These are phyloP conservation scores for Auriscalpium microsporum DNA, from an alignment of 768 basidiomycete genomes.

Conservation along the genomic window DNA sequence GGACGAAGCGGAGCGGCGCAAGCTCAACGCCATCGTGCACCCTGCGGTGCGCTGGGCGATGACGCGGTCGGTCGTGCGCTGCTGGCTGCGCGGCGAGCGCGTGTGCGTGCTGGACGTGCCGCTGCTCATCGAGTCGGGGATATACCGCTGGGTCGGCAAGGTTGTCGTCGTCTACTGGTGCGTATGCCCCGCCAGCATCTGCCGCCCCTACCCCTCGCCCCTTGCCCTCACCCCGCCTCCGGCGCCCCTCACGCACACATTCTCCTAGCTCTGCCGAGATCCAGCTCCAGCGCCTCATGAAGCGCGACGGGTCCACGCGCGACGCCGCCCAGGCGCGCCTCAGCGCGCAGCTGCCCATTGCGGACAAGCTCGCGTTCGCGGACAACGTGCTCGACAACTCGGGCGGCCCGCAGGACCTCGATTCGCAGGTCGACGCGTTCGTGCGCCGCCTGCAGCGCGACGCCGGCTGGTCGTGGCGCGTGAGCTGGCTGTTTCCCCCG, in stretches of 20 bases:
- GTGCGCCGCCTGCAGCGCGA: conserved; percentile 33
- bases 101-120: conserved; percentile 87
- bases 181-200: conserved; percentile 16
- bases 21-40: conserved; percentile 81
- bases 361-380: conserved; percentile 75
- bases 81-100: conserved; percentile 73
- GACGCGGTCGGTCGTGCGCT: conserved; percentile 52
- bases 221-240: background rate
- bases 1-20: conserved; percentile 59
- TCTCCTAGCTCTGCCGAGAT: conserved; percentile 61
- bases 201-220: background rate
- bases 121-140: conserved; percentile 77
- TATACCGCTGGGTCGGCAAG: conserved; percentile 77
- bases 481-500: conserved; percentile 59
- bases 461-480: conserved; percentile 48
- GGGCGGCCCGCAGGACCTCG: conserved; percentile 60
- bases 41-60: conserved; percentile 84
- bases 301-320: conserved; percentile 57
- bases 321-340: conserved; percentile 70
- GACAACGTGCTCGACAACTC: conserved; percentile 88
- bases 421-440: conserved; percentile 41
- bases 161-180: conserved; percentile 92
- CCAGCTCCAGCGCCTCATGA: conserved; percentile 77
- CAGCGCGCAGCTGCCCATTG: conserved; percentile 71
- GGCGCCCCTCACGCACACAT: background rate